A percentile compares a stretch with the other conserved stretches of the same genome.
phyloP scores from a whole-genome alignment of 1,139 yeast species.

The Suhomyces terraborum region DNA sequence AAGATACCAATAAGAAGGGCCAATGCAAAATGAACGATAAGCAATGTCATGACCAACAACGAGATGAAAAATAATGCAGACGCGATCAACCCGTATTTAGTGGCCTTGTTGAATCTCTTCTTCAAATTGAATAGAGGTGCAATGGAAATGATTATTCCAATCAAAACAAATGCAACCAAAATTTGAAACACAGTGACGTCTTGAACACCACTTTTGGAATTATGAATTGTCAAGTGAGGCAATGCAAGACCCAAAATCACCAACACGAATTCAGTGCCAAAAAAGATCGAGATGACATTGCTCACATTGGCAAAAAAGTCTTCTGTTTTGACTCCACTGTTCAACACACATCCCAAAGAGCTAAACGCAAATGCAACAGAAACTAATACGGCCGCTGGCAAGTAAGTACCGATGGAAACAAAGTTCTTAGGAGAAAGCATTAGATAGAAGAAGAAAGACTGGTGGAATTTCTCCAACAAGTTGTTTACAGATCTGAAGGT shows the following conservation, averaged over 20 bases:
- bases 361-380: conserved; percentile 73
- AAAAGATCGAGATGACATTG: conserved; percentile 32
- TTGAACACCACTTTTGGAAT: conserved; percentile 17
- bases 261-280: conserved; percentile 38
- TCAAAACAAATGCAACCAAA: conserved; percentile 22
- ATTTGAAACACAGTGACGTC: conserved; percentile 22
- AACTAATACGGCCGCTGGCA: conserved; percentile 80
- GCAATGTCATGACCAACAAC: conserved; percentile 67
- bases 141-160: conserved; percentile 23
- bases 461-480: conserved; percentile 92
- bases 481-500: conserved; percentile 88
- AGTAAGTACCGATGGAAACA: conserved; percentile 90
- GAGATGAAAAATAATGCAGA: conserved; percentile 63
- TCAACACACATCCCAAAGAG: conserved; percentile 61
- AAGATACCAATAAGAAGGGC: conserved; percentile 70
- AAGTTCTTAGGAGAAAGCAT: conserved; percentile 76
- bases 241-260: conserved; percentile 30
- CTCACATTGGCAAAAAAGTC: conserved; percentile 30
- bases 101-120: conserved; percentile 21
- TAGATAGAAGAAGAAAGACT: conserved; percentile 91
- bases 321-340: conserved; percentile 35
- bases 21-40: conserved; percentile 83
- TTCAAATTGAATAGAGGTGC: conserved; percentile 22
- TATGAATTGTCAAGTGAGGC: conserved; percentile 26
- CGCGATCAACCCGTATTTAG: conserved; percentile 36